These are phyloP conservation scores for Gaillardinia entomophila DNA, from an alignment of 805 yeast genomes.

Conservation along the genomic window DNA sequence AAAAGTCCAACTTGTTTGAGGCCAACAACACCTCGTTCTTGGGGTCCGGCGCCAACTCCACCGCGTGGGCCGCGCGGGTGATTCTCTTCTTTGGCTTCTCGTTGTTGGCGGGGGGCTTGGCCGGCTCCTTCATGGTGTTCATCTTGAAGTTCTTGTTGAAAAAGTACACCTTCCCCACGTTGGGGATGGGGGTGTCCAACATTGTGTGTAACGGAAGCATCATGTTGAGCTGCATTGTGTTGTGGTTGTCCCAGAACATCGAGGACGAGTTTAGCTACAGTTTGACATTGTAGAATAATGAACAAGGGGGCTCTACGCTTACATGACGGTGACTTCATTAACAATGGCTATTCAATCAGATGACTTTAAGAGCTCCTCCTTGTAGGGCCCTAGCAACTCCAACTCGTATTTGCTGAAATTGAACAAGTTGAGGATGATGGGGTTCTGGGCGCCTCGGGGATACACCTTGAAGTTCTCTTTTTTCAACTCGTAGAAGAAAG, in stretches of 20 bases:
- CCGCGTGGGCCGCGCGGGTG: slow-evolving; percentile 92
- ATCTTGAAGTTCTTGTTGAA: slow-evolving; percentile 79
- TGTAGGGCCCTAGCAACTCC: slow-evolving; percentile 39
- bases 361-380: slow-evolving; percentile 21
- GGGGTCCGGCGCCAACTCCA: slow-evolving; percentile 37
- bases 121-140: slow-evolving; percentile 86
- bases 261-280: slow-evolving; percentile 96
- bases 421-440: slow-evolving; percentile 45
- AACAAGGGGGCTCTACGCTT: too few species aligned
- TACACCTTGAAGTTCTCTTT: slow-evolving; percentile 43
- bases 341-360: background rate
- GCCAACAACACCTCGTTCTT: slow-evolving; percentile 33
- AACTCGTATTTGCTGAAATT: slow-evolving; percentile 69
- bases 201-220: slow-evolving; percentile 73
- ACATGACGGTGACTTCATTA: too few species aligned
- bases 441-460: slow-evolving; percentile 47
- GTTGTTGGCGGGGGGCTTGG: slow-evolving; percentile 86
- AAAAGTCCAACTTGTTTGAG: slow-evolving; percentile 53
- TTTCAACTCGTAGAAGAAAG: slow-evolving; percentile 84
- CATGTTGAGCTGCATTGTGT: slow-evolving; percentile 80
- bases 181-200: slow-evolving; percentile 91
- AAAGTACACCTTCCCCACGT: slow-evolving; percentile 76
- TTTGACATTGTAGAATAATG: slow-evolving; percentile 69
- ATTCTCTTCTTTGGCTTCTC: slow-evolving; percentile 90
- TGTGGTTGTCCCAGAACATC: slow-evolving; percentile 93